Evolutionary conservation across 331 rosid genomes (phyloP), one percentile per base, ranked within the genome.

Genomic region (Quercus lobata): DNA sequence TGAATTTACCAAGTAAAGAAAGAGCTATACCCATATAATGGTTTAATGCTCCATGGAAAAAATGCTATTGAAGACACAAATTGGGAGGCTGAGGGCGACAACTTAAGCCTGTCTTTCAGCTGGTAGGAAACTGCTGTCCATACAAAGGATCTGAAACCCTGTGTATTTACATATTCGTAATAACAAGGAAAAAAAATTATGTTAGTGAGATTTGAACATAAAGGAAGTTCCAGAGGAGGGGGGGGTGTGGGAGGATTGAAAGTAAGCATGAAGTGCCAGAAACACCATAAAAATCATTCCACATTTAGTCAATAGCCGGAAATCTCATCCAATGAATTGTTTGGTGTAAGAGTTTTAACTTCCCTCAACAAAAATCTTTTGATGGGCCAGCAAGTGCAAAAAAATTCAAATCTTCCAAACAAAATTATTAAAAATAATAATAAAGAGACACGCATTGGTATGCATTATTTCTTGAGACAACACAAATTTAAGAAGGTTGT

Each of bases 1-100:
- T 44, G 27, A 19, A 56, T 62, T 6, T 18, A 69, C 63, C 55
- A 46, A 58, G 80, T 52, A 56, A 44, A 17, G 11, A 80, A 73
- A 75, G 17, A 82, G 80, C 15, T 82, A 57, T 91, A 93, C 97
- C 97, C 97, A 69, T 93, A 93, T 79, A 93, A 76, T 4, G 97
- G 97, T 73, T 93, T 93, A 60, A 93, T 88, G 87, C 97, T 93
- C 97, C 97, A 93, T 24, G 97, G 97, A 24, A 93, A 93, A 80
- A 93, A 91, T 66, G 91, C 92, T 52, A 93, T 72, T 9, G 97
- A 88, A 68, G 86, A 78, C 83, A 87, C 86, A 81, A 93, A 91
- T 80, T 93, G 97, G 29, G 97, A 93, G 75, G 90, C 93, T 11
- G 97, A 93, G 44, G 97, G 94, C 35, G 97, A 89, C 83, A 93